Evolutionary conservation across 148 eudicot species (phyloP).

Genomic region (Heliosperma pusillum): DNA sequence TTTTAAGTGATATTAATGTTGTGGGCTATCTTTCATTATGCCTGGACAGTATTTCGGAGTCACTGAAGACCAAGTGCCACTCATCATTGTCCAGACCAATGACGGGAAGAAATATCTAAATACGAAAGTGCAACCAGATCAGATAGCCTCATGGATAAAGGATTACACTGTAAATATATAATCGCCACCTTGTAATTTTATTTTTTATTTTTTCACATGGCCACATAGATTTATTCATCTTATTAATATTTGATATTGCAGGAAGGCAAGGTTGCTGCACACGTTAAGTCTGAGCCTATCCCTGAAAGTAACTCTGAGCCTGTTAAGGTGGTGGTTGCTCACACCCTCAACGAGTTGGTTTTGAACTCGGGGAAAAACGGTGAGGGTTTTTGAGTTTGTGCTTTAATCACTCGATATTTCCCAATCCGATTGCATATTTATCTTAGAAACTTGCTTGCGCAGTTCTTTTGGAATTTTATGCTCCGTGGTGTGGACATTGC

Average conservation of each 20-base stretch:
- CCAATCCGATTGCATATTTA: neutral
- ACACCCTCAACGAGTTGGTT: constrained; percentile 38
- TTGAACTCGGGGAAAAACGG: constrained; percentile 41
- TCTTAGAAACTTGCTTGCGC: neutral
- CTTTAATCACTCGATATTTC: neutral
- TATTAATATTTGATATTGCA: constrained; percentile 15
- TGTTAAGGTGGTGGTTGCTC: constrained; percentile 45
- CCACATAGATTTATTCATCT: neutral
- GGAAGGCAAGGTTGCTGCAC: constrained; percentile 39
- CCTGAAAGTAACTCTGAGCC: constrained; percentile 44
- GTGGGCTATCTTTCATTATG: constrained; percentile 9
- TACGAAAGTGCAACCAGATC: constrained; percentile 66
- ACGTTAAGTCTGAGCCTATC: constrained; percentile 40
- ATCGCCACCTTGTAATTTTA: neutral
- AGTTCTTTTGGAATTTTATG: constrained; percentile 49
- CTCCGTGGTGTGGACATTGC: constrained; percentile 58
- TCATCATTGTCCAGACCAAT: constrained; percentile 63
- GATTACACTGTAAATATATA: constrained; percentile 56
- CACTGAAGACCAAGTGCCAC: constrained; percentile 73
- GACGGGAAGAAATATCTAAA: constrained; percentile 84
- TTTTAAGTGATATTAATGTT: constrained; percentile 1
- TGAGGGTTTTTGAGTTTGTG: constrained; percentile 6
- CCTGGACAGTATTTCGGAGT: constrained; percentile 75
- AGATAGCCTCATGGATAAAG: constrained; percentile 71
- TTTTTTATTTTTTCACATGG: neutral